A percentile compares a stretch with the other conserved stretches of the same genome.
Evolutionary conservation across 139 green algal species (phyloP).

Genomic region (Edaphochlamys debaryana): DNA sequence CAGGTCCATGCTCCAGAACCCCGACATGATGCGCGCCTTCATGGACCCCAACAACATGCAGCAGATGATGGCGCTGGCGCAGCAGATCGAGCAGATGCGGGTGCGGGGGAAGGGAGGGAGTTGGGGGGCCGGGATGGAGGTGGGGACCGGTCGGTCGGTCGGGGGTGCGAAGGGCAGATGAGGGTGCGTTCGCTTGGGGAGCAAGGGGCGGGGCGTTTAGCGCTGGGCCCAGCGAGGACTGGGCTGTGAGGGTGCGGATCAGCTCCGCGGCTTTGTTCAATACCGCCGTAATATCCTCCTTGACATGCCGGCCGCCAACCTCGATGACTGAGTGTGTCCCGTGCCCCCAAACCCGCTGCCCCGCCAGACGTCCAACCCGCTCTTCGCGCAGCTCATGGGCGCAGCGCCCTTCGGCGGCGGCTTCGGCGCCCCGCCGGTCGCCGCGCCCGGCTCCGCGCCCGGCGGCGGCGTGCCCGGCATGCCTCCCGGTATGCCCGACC

Average conservation of each 20-base stretch:
- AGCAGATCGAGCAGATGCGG: conserved; percentile 55
- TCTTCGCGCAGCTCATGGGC: conserved; percentile 37
- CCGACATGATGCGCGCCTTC: conserved; percentile 82
- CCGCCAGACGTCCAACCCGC: conserved; percentile 24
- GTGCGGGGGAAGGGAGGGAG: conserved; percentile 36
- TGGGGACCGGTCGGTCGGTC: not conserved
- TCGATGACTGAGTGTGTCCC: too few species aligned
- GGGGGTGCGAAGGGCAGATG: too few species aligned
- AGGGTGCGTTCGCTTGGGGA: too few species aligned
- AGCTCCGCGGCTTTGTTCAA: too few species aligned
- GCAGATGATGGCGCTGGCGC: conserved; percentile 68
- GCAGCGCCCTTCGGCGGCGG: not conserved
- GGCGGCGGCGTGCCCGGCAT: not conserved
- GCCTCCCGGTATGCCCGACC: conserved; percentile 32
- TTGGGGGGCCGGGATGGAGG: too few species aligned
- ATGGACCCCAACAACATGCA: conserved; percentile 79
- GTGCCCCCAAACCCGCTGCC: too few species aligned
- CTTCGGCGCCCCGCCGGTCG: not conserved
- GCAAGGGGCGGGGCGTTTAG: too few species aligned
- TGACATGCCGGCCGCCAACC: too few species aligned
- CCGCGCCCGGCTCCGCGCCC: not conserved
- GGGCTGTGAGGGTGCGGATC: too few species aligned
- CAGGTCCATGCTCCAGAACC: conserved; percentile 68
- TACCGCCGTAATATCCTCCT: too few species aligned
- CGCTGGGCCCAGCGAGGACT: too few species aligned